These are phyloP conservation scores for Apiospora aurea DNA, from an alignment of 2,329 filamentous ascomycete species.

Conservation along the genomic window DNA sequence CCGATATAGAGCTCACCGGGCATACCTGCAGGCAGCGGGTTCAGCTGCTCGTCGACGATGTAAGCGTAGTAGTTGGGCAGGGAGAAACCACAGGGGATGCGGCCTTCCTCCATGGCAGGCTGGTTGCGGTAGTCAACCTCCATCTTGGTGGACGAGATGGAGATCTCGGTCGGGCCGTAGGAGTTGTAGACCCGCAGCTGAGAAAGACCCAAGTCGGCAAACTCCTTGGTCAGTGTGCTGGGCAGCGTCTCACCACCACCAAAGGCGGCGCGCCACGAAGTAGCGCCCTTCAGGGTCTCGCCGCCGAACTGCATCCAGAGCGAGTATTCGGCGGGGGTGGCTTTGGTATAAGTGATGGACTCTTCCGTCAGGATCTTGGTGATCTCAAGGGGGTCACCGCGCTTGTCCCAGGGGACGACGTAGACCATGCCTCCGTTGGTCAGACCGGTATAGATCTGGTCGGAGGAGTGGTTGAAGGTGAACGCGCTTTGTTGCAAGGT, in stretches of 20 bases:
- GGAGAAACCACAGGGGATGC: background rate
- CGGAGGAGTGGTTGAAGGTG: slow-evolving; percentile 25
- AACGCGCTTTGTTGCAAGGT: slow-evolving; percentile 26
- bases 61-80: slow-evolving; percentile 23
- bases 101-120: background rate
- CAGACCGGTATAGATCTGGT: slow-evolving; percentile 15
- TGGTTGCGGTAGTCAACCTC: slow-evolving; percentile 5
- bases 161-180: slow-evolving; percentile 25
- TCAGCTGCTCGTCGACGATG: slow-evolving; percentile 25
- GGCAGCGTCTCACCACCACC: slow-evolving; percentile 22
- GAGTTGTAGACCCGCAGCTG: background rate
- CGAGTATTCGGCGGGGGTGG: slow-evolving; percentile 54
- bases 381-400: background rate
- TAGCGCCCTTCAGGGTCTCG: background rate
- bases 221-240: background rate
- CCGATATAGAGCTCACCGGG: slow-evolving; percentile 29
- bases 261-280: background rate
- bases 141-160: background rate
- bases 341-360: slow-evolving; percentile 32
- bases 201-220: background rate
- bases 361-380: background rate
- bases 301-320: slow-evolving; percentile 35
- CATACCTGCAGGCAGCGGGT: slow-evolving; percentile 25
- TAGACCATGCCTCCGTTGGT: slow-evolving; percentile 25
- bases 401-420: slow-evolving; percentile 16